phyloP scores from a whole-genome alignment of 352 stramenopile genomes.

The Phytophthora syringae region DNA sequence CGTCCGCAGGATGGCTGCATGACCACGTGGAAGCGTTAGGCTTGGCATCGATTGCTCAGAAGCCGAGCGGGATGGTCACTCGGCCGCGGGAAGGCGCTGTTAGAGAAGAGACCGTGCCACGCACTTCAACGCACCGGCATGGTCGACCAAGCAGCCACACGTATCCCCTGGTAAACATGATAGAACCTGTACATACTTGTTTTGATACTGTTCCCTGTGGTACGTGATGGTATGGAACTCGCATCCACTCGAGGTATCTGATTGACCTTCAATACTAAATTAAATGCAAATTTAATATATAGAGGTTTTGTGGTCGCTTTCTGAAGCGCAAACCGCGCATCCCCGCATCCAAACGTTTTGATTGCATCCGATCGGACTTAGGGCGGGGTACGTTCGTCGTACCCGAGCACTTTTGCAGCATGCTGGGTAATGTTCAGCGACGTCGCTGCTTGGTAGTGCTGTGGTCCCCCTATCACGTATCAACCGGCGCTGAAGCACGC shows the following conservation, averaged over 20 bases:
- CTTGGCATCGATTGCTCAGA: slow-evolving; percentile 15
- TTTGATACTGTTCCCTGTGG: background rate
- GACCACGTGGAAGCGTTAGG: slow-evolving; percentile 75
- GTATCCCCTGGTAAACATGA: background rate
- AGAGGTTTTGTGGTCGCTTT: background rate
- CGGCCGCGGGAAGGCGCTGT: background rate
- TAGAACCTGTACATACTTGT: slow-evolving; percentile 7
- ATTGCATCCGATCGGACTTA: slow-evolving; percentile 13
- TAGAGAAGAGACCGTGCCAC: background rate
- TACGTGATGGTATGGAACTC: background rate
- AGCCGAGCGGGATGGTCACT: slow-evolving; percentile 17
- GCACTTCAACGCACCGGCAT: slow-evolving; percentile 7
- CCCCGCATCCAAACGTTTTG: slow-evolving; percentile 33
- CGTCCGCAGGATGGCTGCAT: slow-evolving; percentile 79
- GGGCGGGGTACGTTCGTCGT: slow-evolving; percentile 19
- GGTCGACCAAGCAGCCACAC: slow-evolving; percentile 2
- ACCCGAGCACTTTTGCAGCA: slow-evolving; percentile 9
- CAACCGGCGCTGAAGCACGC: background rate
- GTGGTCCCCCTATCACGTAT: slow-evolving; percentile 11
- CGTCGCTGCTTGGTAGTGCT: background rate
- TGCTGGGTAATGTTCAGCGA: slow-evolving; percentile 20
- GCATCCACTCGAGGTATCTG: background rate
- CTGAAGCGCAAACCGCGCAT: slow-evolving; percentile 31
- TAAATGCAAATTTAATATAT: background rate
- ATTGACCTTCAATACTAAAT: background rate